These are phyloP conservation scores for Termitomyces sp. DNA, from an alignment of 768 basidiomycete species.

Conservation along the genomic window DNA sequence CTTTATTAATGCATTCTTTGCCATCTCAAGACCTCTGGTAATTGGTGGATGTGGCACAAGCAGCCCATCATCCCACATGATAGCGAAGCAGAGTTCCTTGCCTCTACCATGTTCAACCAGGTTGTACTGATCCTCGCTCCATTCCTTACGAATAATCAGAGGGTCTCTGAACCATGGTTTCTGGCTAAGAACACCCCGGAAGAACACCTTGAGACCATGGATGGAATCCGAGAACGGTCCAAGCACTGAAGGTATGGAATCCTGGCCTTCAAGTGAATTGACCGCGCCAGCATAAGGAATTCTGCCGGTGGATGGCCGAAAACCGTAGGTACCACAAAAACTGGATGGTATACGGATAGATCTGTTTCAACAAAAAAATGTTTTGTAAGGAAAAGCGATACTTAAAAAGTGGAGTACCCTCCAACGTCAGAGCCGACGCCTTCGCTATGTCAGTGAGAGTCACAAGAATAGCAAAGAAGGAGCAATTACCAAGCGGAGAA, in stretches of 20 bases:
- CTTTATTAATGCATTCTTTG: slow-evolving; percentile 48
- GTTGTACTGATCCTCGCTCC: slow-evolving; percentile 55
- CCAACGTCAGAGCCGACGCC: slow-evolving; percentile 74
- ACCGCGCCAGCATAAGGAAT: slow-evolving; percentile 62
- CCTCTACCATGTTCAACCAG: slow-evolving; percentile 55
- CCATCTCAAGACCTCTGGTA: slow-evolving; percentile 50
- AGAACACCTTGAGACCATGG: slow-evolving; percentile 59
- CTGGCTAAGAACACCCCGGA: slow-evolving; percentile 51
- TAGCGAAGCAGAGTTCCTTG: slow-evolving; percentile 45
- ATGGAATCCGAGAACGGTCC: slow-evolving; percentile 64
- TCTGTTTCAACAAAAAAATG: slow-evolving; percentile 25
- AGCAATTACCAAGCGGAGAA: slow-evolving; percentile 33
- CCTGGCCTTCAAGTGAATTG: slow-evolving; percentile 67
- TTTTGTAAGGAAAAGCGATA: neutral
- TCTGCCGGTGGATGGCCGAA: slow-evolving; percentile 65
- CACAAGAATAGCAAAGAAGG: neutral
- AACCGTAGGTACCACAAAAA: slow-evolving; percentile 64
- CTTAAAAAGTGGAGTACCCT: slow-evolving; percentile 37
- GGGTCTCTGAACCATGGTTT: slow-evolving; percentile 70
- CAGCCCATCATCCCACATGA: slow-evolving; percentile 66
- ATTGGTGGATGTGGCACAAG: slow-evolving; percentile 62
- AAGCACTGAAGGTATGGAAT: slow-evolving; percentile 64
- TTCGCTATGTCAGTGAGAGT: neutral
- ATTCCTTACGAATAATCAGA: slow-evolving; percentile 46
- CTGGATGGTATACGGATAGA: slow-evolving; percentile 70